A percentile compares a stretch with the other conserved stretches of the same genome.
Conservation (phyloP, 768 basidiomycete genomes). For the Amanita rubescens region DNA sequence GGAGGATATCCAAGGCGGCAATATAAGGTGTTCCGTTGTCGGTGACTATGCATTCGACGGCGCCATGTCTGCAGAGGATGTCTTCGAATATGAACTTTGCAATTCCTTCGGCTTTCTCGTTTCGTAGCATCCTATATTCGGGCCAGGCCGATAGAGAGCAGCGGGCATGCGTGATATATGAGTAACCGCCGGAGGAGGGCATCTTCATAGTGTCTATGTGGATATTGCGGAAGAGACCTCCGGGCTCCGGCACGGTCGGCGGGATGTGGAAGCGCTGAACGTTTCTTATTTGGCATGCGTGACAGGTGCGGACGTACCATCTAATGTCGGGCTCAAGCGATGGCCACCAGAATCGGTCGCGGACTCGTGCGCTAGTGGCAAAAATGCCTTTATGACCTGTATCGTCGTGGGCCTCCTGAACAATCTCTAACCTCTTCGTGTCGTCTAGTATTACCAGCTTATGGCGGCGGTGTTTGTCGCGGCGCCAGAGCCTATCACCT, state of each 20-base stretch:
- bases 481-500: not conserved
- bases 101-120: no score
- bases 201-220: not conserved
- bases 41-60: no score
- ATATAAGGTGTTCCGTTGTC: constrained; percentile 13
- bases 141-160: not conserved
- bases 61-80: no score
- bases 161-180: not conserved
- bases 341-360: constrained; percentile 23
- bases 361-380: constrained; percentile 7
- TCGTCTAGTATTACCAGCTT: not conserved
- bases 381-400: constrained; percentile 18
- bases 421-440: not conserved
- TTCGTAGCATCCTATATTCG: not conserved
- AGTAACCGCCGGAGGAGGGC: not conserved
- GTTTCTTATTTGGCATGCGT: constrained; percentile 29
- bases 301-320: constrained; percentile 28
- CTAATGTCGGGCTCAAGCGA: constrained; percentile 18
- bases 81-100: no score
- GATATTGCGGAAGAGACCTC: not conserved
- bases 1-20: constrained; percentile 13
- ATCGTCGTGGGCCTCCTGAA: constrained; percentile 3
- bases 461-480: not conserved
- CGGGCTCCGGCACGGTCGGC: not conserved
- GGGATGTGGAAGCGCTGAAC: not conserved